Base-by-base conservation (phyloP, 2,329 filamentous ascomycete species). In the Alternaria longipes region DNA sequence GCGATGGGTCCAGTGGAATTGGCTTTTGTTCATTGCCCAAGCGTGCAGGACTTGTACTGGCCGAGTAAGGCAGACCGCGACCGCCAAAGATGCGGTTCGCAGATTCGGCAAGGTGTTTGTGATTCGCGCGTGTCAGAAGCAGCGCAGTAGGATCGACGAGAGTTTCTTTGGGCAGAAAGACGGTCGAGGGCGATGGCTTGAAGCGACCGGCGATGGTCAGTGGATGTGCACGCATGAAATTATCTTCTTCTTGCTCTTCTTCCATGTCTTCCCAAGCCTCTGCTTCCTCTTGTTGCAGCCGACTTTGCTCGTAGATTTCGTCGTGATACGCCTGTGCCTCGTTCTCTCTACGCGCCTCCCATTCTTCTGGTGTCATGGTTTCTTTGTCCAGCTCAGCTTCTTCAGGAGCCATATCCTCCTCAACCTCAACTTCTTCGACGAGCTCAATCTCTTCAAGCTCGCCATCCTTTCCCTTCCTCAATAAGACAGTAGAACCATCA, bases 21-120 rank as follows among this genome's bases (percentile, higher is more conserved):
- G 87, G 83, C 63, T 86, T 87, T 81, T 92, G 91, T 16, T 85
- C 84, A 32, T 86, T 71, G 52, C 72, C 70, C n/a, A 81, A 32
- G 81, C 85, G 71, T 81, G 86, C 70, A 80, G 85, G 16, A 68
- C 84, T 80, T 0, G 91, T 90, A 3, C 91, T 94, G 1, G 89
- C 89, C 2, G 93, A 96, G 73, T 90, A 85, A 3, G 94, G 94
- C 16, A 98, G 82, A 0, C 89, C 87, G 4, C 80, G 80, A 0
- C 94, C 94, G 44, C 94, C 94, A 74, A 97, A 94, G 1, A 87
- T 84, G 44, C 84, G 86, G 67, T 92, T 87, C 0, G 94, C 91
- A 1, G 90, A 85, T 58, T 90, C 85, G 34, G 85, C 84, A 32
- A 98, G 83, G 74, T 99, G 95, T 58, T 89, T 90, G 63, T 77